phyloP scores from a whole-genome alignment of 2,329 filamentous ascomycete genomes.

The Cytospora mali region DNA sequence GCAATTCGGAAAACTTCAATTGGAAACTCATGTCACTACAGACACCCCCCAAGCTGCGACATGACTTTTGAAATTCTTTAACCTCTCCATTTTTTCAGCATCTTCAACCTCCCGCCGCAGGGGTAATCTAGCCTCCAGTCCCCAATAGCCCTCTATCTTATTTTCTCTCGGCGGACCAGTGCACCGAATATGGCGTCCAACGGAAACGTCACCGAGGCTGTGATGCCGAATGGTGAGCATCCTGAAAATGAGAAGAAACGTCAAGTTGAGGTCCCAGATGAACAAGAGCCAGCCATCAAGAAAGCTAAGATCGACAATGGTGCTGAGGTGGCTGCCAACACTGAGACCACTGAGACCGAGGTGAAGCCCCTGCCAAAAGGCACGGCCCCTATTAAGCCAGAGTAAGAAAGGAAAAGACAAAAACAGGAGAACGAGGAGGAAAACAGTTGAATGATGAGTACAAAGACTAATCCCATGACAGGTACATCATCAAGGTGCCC shows the following conservation, averaged over 20 bases:
- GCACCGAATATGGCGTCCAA: constrained; percentile 18
- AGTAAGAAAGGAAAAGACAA: no score
- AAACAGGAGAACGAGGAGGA: no score
- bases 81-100: background rate
- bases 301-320: constrained; percentile 38
- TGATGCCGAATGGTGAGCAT: constrained; percentile 28
- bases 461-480: constrained; percentile 34
- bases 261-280: constrained; percentile 30
- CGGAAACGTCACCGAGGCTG: constrained; percentile 12
- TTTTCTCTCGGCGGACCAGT: background rate
- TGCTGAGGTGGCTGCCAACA: constrained; percentile 45
- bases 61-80: background rate
- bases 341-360: constrained; percentile 41
- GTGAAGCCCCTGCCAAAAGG: constrained; percentile 21
- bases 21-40: background rate
- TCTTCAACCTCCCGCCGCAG: background rate
- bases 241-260: constrained; percentile 27
- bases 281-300: constrained; percentile 49
- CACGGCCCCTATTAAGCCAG: constrained; percentile 69
- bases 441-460: no score
- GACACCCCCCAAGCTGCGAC: background rate
- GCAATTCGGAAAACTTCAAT: background rate
- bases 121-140: background rate
- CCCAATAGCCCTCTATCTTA: no score
- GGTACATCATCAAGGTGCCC: constrained; percentile 46